These are phyloP conservation scores for Drechslerella stenobrocha DNA, from an alignment of 2,329 filamentous ascomycete genomes.

Conservation along the genomic window DNA sequence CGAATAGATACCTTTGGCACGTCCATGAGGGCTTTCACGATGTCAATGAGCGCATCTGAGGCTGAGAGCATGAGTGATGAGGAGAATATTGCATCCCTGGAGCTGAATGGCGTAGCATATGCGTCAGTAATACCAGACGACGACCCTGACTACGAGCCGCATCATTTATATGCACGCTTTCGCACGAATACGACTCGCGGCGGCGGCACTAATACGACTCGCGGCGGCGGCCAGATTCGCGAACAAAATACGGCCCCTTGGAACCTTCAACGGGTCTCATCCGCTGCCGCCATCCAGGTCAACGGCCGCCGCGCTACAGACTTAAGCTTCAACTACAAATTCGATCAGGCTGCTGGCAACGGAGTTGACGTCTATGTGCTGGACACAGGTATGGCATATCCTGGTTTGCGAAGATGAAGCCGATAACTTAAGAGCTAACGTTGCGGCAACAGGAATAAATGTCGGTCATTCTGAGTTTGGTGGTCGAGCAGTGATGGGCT, in stretches of 20 bases:
- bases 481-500: slow-evolving; percentile 51
- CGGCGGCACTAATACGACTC: neutral
- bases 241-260: slow-evolving; percentile 50
- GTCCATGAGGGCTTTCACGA: slow-evolving; percentile 51
- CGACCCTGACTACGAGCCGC: too few species aligned
- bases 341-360: slow-evolving; percentile 54
- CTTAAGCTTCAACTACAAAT: slow-evolving; percentile 56
- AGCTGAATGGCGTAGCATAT: slow-evolving; percentile 30
- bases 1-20: slow-evolving; percentile 51
- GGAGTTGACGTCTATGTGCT: slow-evolving; percentile 60
- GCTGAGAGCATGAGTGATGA: slow-evolving; percentile 14
- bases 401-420: too few species aligned
- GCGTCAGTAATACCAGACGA: slow-evolving; percentile 47
- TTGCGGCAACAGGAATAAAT: slow-evolving; percentile 50
- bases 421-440: too few species aligned
- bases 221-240: slow-evolving; percentile 4
- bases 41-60: slow-evolving; percentile 35
- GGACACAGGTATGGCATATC: slow-evolving; percentile 56
- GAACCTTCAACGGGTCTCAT: slow-evolving; percentile 54
- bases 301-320: slow-evolving; percentile 50
- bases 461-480: slow-evolving; percentile 53
- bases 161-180: too few species aligned
- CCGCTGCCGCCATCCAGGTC: slow-evolving; percentile 51
- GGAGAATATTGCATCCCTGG: slow-evolving; percentile 14
- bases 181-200: neutral